Base-by-base conservation (phyloP, 2,329 filamentous ascomycete species). In the Epicoccum sorghinum region DNA sequence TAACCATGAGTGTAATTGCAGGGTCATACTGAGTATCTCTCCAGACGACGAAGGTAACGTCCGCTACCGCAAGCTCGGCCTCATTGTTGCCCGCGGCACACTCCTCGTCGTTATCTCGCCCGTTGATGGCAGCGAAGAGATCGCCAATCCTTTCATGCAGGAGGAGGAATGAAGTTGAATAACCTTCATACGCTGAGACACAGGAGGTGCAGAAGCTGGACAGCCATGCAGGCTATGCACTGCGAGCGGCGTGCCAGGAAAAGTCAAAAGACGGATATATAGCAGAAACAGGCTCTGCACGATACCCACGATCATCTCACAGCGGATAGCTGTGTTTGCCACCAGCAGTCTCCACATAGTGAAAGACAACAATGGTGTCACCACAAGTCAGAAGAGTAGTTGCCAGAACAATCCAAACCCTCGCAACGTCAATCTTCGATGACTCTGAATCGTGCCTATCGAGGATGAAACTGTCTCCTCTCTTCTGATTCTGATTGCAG, bases 1-100 rank as follows among this genome's bases (percentile, higher is more conserved):
- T n/a, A 9, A 27, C 33, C 32, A 18, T 23, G n/a, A 33, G 14
- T 14, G 14, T 14, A 22, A 12, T 7, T 14, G 9, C 12, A n/a
- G 3, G 3, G 4, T n/a, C 8, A 0, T 10, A 10, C 52, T 62
- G 22, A 61, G 45, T 35, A 7, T 13, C 10, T 29, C n/a, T 41
- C 5, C 65, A 97, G 95, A 99, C 72, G 93, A 97, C 55, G 89
- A 96, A 75, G 93, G 93, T 63, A 96, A 96, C 77, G 88, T 92
- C 64, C 88, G 86, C 55, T 89, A 89, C 25, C 86, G 93, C 61
- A 84, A 89, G 14, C 86, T 96, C 18, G 93, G 93, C 47, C 83
- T 97, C 43, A 88, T 96, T 18, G 95, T 89, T 47, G 93, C 91
- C 36, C 87, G 95, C 62, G 95, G 95, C 57, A 98, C 95, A 7